Conservation (phyloP, 192 early-diverging fungal species). For the Chytriomyces sp. region DNA sequence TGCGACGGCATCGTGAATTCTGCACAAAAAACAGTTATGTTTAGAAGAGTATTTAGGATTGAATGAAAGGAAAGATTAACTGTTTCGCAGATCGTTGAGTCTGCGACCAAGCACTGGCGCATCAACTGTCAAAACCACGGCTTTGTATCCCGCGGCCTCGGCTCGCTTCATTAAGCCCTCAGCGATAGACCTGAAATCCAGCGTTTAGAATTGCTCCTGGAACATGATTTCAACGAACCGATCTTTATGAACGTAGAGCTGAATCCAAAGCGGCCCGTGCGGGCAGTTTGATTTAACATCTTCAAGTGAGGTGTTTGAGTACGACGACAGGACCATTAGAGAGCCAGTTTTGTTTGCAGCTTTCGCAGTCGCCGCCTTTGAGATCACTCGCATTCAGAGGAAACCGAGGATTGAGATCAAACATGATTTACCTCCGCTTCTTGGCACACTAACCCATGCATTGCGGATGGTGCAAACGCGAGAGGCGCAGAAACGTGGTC, state of each 20-base stretch:
- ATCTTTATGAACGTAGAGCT: constrained; percentile 84
- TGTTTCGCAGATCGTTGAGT: constrained; percentile 62
- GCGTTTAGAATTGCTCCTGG: neutral
- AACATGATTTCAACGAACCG: constrained; percentile 34
- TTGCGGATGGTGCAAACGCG: constrained; percentile 78
- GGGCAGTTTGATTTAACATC: constrained; percentile 59
- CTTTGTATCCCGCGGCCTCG: constrained; percentile 78
- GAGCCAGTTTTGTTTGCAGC: constrained; percentile 44
- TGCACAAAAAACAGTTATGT: neutral
- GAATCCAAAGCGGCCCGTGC: constrained; percentile 66
- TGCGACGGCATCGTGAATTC: constrained; percentile 65
- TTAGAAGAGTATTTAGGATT: neutral
- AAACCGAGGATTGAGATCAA: neutral
- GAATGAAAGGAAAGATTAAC: neutral
- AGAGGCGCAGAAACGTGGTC: constrained; percentile 62
- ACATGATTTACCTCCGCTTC: constrained; percentile 62
- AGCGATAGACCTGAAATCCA: constrained; percentile 42
- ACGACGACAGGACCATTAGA: constrained; percentile 67
- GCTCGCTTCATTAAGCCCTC: constrained; percentile 72
- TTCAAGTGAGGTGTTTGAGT: constrained; percentile 68
- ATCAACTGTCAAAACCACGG: constrained; percentile 66
- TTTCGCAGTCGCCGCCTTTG: constrained; percentile 32
- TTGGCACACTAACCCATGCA: constrained; percentile 73
- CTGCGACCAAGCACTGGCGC: constrained; percentile 63
- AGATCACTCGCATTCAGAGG: neutral